phyloP scores from a whole-genome alignment of 1,139 yeast species.

The Kurtzmaniella quercitrusa region DNA sequence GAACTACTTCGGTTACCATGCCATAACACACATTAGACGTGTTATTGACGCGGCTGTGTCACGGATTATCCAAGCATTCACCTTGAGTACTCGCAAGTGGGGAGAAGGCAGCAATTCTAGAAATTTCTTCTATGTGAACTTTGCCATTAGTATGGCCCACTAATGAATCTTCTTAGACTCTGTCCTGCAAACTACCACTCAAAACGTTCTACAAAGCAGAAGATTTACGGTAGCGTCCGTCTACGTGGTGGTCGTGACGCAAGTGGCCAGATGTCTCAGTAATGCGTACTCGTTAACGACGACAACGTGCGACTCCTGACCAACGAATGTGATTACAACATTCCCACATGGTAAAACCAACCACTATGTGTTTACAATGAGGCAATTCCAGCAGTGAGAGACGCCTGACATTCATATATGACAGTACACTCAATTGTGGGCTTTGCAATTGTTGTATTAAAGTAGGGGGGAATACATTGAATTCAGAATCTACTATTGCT shows the following conservation, averaged over 20 bases:
- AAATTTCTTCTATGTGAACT: conserved; percentile 32
- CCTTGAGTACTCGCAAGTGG: conserved; percentile 39
- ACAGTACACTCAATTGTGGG: conserved; percentile 17
- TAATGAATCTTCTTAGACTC: conserved; percentile 14
- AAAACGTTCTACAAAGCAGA: conserved; percentile 24
- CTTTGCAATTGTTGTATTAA: conserved; percentile 22
- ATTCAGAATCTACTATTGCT: conserved; percentile 21
- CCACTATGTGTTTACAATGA: not conserved
- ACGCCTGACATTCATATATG: conserved; percentile 15
- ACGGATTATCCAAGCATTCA: conserved; percentile 32
- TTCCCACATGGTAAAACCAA: not conserved
- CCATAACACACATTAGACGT: conserved; percentile 22
- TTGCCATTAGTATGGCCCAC: conserved; percentile 39
- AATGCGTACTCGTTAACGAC: not conserved
- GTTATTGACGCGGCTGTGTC: conserved; percentile 35
- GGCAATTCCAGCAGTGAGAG: not conserved
- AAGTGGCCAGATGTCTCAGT: conserved; percentile 29
- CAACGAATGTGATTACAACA: not conserved
- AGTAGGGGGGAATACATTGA: conserved; percentile 23
- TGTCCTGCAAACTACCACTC: conserved; percentile 10
- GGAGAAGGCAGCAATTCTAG: conserved; percentile 34
- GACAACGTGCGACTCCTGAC: not conserved
- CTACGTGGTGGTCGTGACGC: conserved; percentile 40
- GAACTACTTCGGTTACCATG: conserved; percentile 37
- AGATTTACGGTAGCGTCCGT: conserved; percentile 37